Evolutionary conservation across 495 filamentous ascomycete genomes (phyloP).

Genomic region (Neurospora hispaniola): DNA sequence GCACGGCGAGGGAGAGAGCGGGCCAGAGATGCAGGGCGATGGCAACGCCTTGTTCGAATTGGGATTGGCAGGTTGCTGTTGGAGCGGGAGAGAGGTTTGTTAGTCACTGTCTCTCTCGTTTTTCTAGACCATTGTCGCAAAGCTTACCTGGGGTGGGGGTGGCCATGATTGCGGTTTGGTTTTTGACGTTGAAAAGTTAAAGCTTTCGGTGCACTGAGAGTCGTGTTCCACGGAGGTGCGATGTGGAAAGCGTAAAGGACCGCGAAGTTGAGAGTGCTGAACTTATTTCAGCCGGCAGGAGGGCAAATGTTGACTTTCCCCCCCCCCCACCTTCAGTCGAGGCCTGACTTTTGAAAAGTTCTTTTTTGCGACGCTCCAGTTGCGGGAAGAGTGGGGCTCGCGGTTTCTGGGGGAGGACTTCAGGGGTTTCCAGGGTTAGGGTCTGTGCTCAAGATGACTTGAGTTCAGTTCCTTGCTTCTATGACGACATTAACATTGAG

Average conservation of each 20-base stretch:
- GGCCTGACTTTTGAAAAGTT: slow-evolving; percentile 2
- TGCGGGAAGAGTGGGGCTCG: neutral
- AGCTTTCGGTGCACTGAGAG: neutral
- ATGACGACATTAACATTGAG: neutral
- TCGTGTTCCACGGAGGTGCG: neutral
- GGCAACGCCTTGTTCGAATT: slow-evolving; percentile 75
- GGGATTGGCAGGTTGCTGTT: slow-evolving; percentile 56
- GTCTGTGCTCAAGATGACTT: neutral
- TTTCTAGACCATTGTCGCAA: neutral
- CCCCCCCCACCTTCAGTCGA: neutral
- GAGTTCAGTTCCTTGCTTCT: neutral
- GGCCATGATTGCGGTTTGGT: slow-evolving; percentile 1
- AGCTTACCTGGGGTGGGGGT: slow-evolving; percentile 10
- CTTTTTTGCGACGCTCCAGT: neutral
- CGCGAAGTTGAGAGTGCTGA: neutral
- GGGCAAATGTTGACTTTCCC: neutral
- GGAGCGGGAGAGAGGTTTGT: slow-evolving; percentile 4
- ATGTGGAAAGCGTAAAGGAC: neutral
- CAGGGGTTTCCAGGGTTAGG: neutral
- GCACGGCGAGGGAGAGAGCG: slow-evolving; percentile 76
- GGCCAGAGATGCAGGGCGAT: slow-evolving; percentile 75
- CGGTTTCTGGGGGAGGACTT: neutral
- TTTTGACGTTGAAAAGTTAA: neutral
- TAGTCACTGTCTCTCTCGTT: slow-evolving; percentile 1
- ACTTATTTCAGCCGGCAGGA: neutral